These are phyloP conservation scores for Chrysanthemum seticuspe DNA, from an alignment of 129 eudicot genomes.

Conservation along the genomic window DNA sequence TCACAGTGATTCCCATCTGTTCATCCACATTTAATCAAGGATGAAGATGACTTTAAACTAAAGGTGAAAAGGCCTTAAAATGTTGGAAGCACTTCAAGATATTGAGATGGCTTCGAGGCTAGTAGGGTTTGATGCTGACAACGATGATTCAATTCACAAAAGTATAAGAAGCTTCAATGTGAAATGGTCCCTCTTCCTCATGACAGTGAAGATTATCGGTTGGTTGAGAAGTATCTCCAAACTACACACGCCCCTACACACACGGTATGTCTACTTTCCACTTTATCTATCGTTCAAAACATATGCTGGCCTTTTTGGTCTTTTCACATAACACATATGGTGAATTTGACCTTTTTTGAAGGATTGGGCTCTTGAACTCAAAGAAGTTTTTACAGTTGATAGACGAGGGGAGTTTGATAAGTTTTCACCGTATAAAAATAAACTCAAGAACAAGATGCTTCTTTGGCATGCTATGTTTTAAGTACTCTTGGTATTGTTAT, in stretches of 20 bases:
- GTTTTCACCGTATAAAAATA: conserved; percentile 67
- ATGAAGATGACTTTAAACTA: conserved; percentile 78
- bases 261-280: conserved; percentile 43
- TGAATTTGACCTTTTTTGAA: conserved; percentile 23
- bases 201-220: conserved; percentile 72
- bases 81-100: conserved; percentile 99
- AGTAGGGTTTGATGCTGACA: conserved; percentile 85
- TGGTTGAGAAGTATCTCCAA: conserved; percentile 86
- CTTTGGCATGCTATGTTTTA: conserved; percentile 87
- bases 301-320: conserved; percentile 1
- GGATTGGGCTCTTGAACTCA: conserved; percentile 96
- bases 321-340: conserved; percentile 1
- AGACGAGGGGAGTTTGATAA: conserved; percentile 88
- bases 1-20: conserved; percentile 93
- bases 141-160: conserved; percentile 76
- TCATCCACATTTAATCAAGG: conserved; percentile 87
- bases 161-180: conserved; percentile 86
- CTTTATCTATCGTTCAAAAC: not conserved
- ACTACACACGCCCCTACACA: conserved; percentile 99
- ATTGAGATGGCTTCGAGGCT: conserved; percentile 96
- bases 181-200: conserved; percentile 82
- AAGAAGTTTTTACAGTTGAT: conserved; percentile 90
- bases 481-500: not conserved
- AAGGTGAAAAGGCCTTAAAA: conserved; percentile 76
- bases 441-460: conserved; percentile 93